Conservation (phyloP, 164 flowering plant species). For the Taxillus chinensis region DNA sequence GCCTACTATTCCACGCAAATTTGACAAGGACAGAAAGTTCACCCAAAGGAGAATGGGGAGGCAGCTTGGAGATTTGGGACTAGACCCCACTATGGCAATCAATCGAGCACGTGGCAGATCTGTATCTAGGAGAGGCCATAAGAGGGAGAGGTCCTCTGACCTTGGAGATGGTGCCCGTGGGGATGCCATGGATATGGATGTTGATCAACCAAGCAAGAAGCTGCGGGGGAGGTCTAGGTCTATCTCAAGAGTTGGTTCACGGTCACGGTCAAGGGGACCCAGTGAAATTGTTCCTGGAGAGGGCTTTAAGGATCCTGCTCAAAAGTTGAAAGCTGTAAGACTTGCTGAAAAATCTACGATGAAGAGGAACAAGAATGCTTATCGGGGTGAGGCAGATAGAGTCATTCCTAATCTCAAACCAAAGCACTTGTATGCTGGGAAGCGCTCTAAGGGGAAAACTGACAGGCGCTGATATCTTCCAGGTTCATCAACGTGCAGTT, state of each 20-base stretch:
- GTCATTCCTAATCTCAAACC: slow-evolving; percentile 73
- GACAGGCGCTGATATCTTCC: slow-evolving; percentile 32
- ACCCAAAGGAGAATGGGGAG: slow-evolving; percentile 85
- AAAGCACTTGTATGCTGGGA: slow-evolving; percentile 79
- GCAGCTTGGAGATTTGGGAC: slow-evolving; percentile 55
- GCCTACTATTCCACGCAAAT: slow-evolving; percentile 70
- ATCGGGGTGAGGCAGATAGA: slow-evolving; percentile 87
- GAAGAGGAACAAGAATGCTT: slow-evolving; percentile 77
- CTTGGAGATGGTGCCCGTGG: slow-evolving; percentile 25
- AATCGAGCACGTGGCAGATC: slow-evolving; percentile 62
- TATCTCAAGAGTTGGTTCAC: slow-evolving; percentile 29
- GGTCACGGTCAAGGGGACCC: slow-evolving; percentile 57
- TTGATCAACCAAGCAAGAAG: slow-evolving; percentile 42
- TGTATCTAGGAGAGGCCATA: slow-evolving; percentile 40
- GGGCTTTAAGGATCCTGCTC: slow-evolving; percentile 63
- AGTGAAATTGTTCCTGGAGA: slow-evolving; percentile 69
- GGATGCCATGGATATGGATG: slow-evolving; percentile 49
- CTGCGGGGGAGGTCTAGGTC: slow-evolving; percentile 39
- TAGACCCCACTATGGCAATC: slow-evolving; percentile 65
- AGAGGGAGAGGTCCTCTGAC: slow-evolving; percentile 62
- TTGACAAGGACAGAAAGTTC: slow-evolving; percentile 61
- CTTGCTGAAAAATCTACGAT: slow-evolving; percentile 39
- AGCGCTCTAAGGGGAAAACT: slow-evolving; percentile 70
- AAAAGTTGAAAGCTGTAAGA: slow-evolving; percentile 48
- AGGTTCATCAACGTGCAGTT: slow-evolving; percentile 7